Evolutionary conservation across 306 rosid species (phyloP).

Genomic region (cucumber (Cucumis sativus)): Cucumber_9930_V3 NC_026657.2:26083501-26084000

Average conservation of each 20-base stretch:
- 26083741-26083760: conserved; percentile 59
- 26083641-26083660: not conserved
- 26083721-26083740: conserved; percentile 75
- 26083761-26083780: conserved; percentile 49
- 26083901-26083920: conserved; percentile 17
- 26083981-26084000: conserved; percentile 42
- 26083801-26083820: conserved; percentile 39
- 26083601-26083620: not conserved
- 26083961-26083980: conserved; percentile 41
- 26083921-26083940: conserved; percentile 33
- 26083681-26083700: conserved; percentile 70
- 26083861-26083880: conserved; percentile 4
- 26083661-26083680: conserved; percentile 38
- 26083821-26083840: conserved; percentile 27
- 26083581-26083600: not conserved
- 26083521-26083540: not conserved
- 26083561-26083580: not conserved
- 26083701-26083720: conserved; percentile 58
- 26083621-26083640: not conserved
- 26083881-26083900: conserved; percentile 30
- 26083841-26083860: conserved; percentile 20
- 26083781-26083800: conserved; percentile 58
- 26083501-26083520: not conserved
- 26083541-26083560: not conserved
- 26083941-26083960: conserved; percentile 33